These are phyloP conservation scores for Gynostemma pentaphyllum DNA, from an alignment of 306 rosid species.

Conservation along the genomic window DNA sequence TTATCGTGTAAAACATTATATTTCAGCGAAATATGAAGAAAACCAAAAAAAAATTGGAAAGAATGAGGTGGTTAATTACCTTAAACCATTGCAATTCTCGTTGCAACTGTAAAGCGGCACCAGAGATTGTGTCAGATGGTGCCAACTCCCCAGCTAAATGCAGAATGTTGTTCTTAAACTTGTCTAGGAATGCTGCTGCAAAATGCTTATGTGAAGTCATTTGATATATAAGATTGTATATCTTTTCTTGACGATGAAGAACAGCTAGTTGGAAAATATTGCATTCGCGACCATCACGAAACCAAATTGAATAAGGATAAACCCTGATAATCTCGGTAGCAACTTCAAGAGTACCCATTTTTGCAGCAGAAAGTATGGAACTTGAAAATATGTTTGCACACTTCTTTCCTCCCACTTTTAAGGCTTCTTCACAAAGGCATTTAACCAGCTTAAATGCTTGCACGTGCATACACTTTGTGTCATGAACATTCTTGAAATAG, in stretches of 20 bases:
- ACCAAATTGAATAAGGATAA: background rate
- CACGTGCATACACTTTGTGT: background rate
- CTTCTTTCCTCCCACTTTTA: background rate
- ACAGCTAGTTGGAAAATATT: background rate
- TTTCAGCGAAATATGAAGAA: too few relatives aligned
- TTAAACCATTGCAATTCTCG: conserved; percentile 6
- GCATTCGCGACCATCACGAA: background rate
- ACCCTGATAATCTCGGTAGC: background rate
- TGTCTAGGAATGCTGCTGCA: background rate
- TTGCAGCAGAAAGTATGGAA: conserved; percentile 1
- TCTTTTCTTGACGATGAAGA: background rate
- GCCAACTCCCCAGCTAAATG: background rate
- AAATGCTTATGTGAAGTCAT: conserved; percentile 5
- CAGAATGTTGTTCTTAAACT: background rate
- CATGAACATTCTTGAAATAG: background rate
- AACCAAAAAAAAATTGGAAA: too few relatives aligned
- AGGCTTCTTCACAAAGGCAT: background rate
- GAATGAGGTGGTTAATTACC: background rate
- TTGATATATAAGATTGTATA: conserved; percentile 6
- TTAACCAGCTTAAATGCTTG: background rate
- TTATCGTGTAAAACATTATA: too few relatives aligned
- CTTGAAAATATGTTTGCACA: background rate
- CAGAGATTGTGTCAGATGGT: conserved; percentile 1
- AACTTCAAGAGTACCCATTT: background rate
- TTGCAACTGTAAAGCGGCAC: conserved; percentile 4